phyloP scores from a whole-genome alignment of 208 protist species.

The Trypanosoma caninum region DNA sequence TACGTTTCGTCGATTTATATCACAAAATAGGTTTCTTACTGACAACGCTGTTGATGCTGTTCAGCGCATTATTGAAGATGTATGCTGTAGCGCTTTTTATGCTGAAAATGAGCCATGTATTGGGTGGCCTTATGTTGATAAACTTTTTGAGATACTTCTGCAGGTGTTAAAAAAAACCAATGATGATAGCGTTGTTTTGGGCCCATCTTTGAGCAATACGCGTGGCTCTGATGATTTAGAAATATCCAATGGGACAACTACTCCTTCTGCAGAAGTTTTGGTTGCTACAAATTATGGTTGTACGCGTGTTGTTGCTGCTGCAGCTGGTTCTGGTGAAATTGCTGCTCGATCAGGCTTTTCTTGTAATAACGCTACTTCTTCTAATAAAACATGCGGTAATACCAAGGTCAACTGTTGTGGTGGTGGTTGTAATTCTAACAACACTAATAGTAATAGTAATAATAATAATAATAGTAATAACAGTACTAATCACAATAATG shows the following conservation, averaged over 20 bases:
- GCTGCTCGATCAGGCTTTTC: not conserved
- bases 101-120: constrained; percentile 30
- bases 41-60: constrained; percentile 43
- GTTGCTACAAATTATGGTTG: not conserved
- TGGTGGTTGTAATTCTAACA: not conserved
- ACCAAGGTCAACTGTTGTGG: too few species aligned
- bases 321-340: constrained; percentile 3
- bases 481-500: not conserved
- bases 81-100: constrained; percentile 48
- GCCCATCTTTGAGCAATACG: constrained; percentile 7
- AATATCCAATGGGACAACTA: not conserved
- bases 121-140: constrained; percentile 51
- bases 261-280: not conserved
- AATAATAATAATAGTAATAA: not conserved
- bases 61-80: constrained; percentile 38
- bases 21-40: constrained; percentile 44
- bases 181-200: constrained; percentile 19
- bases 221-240: constrained; percentile 13
- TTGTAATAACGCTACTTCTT: too few species aligned
- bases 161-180: constrained; percentile 22
- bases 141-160: constrained; percentile 47
- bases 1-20: constrained; percentile 25
- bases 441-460: not conserved
- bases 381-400: too few species aligned
- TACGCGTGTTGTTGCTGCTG: not conserved